A percentile compares a stretch with the other conserved stretches of the same genome.
phyloP scores from a whole-genome alignment of 192 early-diverging fungal genomes.

The Lobulomyces angularis region DNA sequence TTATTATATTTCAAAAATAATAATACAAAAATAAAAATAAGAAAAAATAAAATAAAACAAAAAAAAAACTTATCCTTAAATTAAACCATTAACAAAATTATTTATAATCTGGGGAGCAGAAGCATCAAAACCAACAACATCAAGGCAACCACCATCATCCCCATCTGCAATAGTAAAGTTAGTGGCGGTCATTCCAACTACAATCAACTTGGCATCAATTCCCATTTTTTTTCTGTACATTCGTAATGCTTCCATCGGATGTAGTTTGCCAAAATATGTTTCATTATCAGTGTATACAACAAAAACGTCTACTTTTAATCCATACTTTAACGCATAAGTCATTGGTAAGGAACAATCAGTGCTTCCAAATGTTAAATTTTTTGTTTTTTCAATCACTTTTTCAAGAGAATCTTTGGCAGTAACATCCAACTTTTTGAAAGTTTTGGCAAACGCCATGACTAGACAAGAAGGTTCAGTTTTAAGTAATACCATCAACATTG shows the following conservation, averaged over 20 bases:
- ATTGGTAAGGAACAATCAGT: conserved; percentile 18
- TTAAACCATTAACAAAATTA: conserved; percentile 5
- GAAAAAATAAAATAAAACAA: too few relatives aligned
- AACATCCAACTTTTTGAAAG: conserved; percentile 4
- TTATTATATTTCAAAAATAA: too few relatives aligned
- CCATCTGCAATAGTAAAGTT: conserved; percentile 15
- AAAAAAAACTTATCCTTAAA: too few relatives aligned
- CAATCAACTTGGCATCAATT: conserved; percentile 6
- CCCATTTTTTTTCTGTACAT: conserved; percentile 9
- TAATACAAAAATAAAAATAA: too few relatives aligned
- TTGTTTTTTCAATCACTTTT: neutral
- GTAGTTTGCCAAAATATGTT: conserved; percentile 13
- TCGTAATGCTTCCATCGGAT: conserved; percentile 10
- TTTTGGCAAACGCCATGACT: conserved; percentile 9
- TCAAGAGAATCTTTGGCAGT: conserved; percentile 1
- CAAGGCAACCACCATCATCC: conserved; percentile 14
- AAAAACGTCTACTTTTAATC: conserved; percentile 13
- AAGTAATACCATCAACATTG: conserved; percentile 9
- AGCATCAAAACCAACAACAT: conserved; percentile 13
- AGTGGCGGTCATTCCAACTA: conserved; percentile 10
- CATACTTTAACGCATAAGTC: conserved; percentile 10
- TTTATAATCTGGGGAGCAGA: conserved; percentile 8
- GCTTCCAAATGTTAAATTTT: conserved; percentile 5
- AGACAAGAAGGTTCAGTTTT: conserved; percentile 6
- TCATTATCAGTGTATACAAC: conserved; percentile 16